Evolutionary conservation across 139 green algal species (phyloP).

Genomic region (Yamagishiella unicocca): DNA sequence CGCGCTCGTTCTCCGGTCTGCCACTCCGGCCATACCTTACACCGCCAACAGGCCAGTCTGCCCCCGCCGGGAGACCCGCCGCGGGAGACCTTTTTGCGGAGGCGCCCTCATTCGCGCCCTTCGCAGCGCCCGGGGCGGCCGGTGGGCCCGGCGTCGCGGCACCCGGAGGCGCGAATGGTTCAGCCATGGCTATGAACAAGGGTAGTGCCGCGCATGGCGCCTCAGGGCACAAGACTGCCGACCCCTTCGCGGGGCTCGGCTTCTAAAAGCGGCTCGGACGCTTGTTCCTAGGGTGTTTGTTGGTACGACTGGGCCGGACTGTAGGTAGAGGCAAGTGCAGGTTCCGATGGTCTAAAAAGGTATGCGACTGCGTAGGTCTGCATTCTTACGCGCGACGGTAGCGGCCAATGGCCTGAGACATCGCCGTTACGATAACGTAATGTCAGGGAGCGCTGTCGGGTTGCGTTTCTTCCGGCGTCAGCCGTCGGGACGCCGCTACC

Average conservation of each 20-base stretch:
- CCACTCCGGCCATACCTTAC: no score
- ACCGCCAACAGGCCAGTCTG: no score
- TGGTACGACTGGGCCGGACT: neutral
- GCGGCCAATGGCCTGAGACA: neutral
- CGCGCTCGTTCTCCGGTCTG: no score
- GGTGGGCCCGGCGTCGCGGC: neutral
- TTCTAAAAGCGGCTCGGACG: no score
- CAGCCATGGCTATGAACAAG: slow-evolving; percentile 28
- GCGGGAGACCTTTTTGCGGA: slow-evolving; percentile 42
- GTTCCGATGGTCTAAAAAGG: neutral
- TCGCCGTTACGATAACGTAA: neutral
- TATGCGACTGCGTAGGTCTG: neutral
- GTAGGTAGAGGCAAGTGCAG: neutral
- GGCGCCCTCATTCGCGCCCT: neutral
- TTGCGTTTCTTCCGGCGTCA: no score
- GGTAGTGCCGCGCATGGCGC: slow-evolving; percentile 13
- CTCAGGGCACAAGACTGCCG: slow-evolving; percentile 45
- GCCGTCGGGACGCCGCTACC: no score
- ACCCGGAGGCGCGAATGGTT: slow-evolving; percentile 12
- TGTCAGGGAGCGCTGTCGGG: neutral
- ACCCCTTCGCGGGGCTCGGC: slow-evolving; percentile 67
- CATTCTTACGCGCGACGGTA: neutral
- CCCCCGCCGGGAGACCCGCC: no score
- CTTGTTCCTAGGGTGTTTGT: no score
- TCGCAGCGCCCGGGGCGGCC: neutral